phyloP scores from a whole-genome alignment of 1,284 basidiomycete species.

The Leccinum pachyderme region DNA sequence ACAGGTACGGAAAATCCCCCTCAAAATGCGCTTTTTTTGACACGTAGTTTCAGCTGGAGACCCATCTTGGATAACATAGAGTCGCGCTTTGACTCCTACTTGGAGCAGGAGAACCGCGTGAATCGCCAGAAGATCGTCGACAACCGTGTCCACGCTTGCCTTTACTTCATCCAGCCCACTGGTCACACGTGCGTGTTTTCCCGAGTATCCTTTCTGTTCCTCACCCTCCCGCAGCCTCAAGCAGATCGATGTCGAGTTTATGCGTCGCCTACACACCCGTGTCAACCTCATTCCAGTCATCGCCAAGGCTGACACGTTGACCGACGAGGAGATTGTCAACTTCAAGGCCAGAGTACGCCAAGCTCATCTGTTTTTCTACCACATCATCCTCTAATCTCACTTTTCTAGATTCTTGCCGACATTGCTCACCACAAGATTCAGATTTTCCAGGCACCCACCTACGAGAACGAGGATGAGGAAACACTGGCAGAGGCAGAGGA shows the following conservation, averaged over 20 bases:
- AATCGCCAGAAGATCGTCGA: slow-evolving; percentile 86
- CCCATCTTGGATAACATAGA: slow-evolving; percentile 98
- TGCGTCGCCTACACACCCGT: slow-evolving; percentile 92
- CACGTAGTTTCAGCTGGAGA: slow-evolving; percentile 71
- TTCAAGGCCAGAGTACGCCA: slow-evolving; percentile 85
- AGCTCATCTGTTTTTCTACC: background rate
- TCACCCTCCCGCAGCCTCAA: slow-evolving; percentile 63
- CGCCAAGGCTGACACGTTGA: slow-evolving; percentile 94
- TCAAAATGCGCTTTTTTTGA: slow-evolving; percentile 6
- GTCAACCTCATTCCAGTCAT: slow-evolving; percentile 98
- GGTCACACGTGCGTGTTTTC: slow-evolving; percentile 82
- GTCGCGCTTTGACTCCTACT: slow-evolving; percentile 91
- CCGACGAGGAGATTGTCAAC: slow-evolving; percentile 87
- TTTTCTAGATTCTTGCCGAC: slow-evolving; percentile 79
- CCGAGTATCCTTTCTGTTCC: slow-evolving; percentile 1
- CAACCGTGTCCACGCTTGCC: slow-evolving; percentile 90
- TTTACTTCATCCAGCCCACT: slow-evolving; percentile 98
- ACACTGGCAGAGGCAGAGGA: slow-evolving; percentile 93
- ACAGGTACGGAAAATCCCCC: slow-evolving; percentile 57
- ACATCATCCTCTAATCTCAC: background rate
- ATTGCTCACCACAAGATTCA: slow-evolving; percentile 92
- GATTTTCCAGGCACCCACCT: slow-evolving; percentile 94
- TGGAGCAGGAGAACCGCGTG: slow-evolving; percentile 97
- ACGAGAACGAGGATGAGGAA: slow-evolving; percentile 97
- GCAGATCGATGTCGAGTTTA: slow-evolving; percentile 96